Evolutionary conservation across 257 asterid species (phyloP), one percentile per base, ranked within the genome.

Genomic region (Nicotiana noctiflora): DNA sequence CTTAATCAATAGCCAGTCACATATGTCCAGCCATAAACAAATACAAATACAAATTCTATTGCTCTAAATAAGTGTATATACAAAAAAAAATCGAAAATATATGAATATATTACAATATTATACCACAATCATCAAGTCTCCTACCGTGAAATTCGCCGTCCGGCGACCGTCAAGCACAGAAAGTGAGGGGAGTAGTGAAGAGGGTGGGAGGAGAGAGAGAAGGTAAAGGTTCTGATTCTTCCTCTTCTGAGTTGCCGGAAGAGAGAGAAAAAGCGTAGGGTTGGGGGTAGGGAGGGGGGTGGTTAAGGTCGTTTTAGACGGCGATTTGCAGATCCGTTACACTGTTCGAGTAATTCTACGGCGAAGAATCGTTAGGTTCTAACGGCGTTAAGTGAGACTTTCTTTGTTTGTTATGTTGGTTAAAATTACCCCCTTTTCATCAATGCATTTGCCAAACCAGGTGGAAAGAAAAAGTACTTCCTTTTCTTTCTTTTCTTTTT

Each of bases 321-420:
- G 84, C 80, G 75, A 49, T 19, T 65, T 37, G 8, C 49, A 17
- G 34, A 67, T 79, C 80, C 87, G 84, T 82, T 77, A 84, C 89
- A 89, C 81, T 80, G 87, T 62, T 81, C 84, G 77, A 40, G 23
- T 5, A 19, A 18, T 49, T 78, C 61, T 55, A 53, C 53, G 3
- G 4, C 21, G 4, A 34, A 67, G 31, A 53, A 67, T 67, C 77
- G 76, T 75, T 79, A 79, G 1, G 82, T 56, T 55, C 44, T 82
- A 80, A 89, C 91, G 87, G 82, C 85, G 92, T 85, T 83, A 83
- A 76, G 63, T 40, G 57, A 79, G 46, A 75, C 83, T 61, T 57
- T 19, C 44, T 49, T 18, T 29, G 40, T 49, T 79, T 83, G 77
- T 68, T 77, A 80, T 81, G 68, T 79, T 70, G 77, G 77, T 70